These are phyloP conservation scores for Penicillium polonicum DNA, from an alignment of 2,329 filamentous ascomycete species.

Conservation along the genomic window DNA sequence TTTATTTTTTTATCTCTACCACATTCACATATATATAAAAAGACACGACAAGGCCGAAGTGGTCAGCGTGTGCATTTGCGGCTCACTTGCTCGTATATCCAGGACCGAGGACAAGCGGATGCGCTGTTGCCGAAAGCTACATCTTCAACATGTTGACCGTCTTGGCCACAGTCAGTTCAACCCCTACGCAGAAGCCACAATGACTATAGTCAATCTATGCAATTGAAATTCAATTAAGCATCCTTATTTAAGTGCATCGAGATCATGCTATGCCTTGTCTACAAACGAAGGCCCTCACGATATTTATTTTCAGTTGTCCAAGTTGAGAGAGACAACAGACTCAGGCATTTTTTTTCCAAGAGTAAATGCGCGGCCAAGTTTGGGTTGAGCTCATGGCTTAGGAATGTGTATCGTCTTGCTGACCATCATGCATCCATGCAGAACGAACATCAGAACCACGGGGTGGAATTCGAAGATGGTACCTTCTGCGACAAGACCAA, in stretches of 20 bases:
- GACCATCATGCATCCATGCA: slow-evolving; percentile 93
- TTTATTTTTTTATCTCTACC: too few relatives aligned
- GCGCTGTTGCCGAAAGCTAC: neutral
- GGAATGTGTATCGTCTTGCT: slow-evolving; percentile 94
- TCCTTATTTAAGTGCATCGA: slow-evolving; percentile 20
- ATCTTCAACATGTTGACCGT: neutral
- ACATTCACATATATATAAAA: too few relatives aligned
- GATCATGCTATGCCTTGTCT: slow-evolving; percentile 15
- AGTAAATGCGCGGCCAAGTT: slow-evolving; percentile 13
- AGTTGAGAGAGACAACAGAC: slow-evolving; percentile 15
- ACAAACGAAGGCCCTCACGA: slow-evolving; percentile 14
- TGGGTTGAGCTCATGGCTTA: slow-evolving; percentile 59
- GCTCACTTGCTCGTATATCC: neutral
- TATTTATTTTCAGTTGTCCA: slow-evolving; percentile 22
- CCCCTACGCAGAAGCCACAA: neutral
- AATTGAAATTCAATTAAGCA: slow-evolving; percentile 15
- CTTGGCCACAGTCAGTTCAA: neutral
- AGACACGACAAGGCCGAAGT: neutral
- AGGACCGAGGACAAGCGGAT: neutral
- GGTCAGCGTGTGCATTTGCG: neutral
- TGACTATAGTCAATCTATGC: slow-evolving; percentile 11
- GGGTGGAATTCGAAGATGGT: slow-evolving; percentile 80
- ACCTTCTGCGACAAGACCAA: slow-evolving; percentile 67
- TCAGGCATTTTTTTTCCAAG: slow-evolving; percentile 13
- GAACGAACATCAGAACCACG: slow-evolving; percentile 71